phyloP scores from a whole-genome alignment of 2,329 filamentous ascomycete species.

The Dichotomopilus funicola region DNA sequence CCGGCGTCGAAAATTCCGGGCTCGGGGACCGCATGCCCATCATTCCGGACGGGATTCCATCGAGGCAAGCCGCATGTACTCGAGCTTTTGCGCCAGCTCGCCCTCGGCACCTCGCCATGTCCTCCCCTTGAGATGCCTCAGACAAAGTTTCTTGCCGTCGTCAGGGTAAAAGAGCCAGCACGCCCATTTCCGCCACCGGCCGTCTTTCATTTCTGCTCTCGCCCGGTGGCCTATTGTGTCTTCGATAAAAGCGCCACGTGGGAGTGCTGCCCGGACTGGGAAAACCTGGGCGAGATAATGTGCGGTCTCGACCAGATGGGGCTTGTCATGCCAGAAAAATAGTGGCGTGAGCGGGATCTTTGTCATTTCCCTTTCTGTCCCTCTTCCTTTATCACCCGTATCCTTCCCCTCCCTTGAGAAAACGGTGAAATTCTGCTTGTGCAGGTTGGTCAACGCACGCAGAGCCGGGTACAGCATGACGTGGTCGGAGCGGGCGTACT shows the following conservation, averaged over 20 bases:
- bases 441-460: conserved; percentile 34
- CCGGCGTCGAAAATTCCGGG: no score
- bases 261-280: conserved; percentile 42
- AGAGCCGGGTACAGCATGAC: conserved; percentile 39
- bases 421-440: conserved; percentile 36
- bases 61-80: conserved; percentile 20
- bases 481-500: conserved; percentile 43
- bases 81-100: conserved; percentile 19
- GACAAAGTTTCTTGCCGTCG: conserved; percentile 38
- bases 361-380: neutral
- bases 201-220: conserved; percentile 50
- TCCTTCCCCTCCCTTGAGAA: neutral
- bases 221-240: conserved; percentile 50
- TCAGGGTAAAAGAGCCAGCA: conserved; percentile 50
- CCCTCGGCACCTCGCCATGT: conserved; percentile 41
- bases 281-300: conserved; percentile 48
- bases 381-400: no score
- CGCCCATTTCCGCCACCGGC: conserved; percentile 46
- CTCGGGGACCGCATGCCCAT: neutral
- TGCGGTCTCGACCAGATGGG: conserved; percentile 42
- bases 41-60: neutral
- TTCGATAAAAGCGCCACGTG: conserved; percentile 50
- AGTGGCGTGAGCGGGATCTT: conserved; percentile 45
- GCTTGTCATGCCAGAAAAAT: conserved; percentile 56
- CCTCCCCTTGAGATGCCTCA: conserved; percentile 46